Evolutionary conservation across 352 stramenopile genomes (phyloP).

Genomic region (Globisporangium recalcitrans): DNA sequence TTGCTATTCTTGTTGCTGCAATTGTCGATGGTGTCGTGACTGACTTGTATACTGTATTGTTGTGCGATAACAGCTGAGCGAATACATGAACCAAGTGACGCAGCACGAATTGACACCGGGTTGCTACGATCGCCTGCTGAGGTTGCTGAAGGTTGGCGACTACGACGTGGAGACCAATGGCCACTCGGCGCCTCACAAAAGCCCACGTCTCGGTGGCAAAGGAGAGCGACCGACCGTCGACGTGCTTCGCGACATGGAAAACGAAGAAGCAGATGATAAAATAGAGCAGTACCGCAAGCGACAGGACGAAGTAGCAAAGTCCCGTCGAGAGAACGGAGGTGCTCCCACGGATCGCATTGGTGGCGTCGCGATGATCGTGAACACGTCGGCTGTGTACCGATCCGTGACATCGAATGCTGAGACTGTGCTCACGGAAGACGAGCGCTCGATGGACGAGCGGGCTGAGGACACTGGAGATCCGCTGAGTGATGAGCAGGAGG

Average conservation of each 20-base stretch:
- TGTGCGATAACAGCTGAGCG: slow-evolving; percentile 38
- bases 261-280: slow-evolving; percentile 11
- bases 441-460: slow-evolving; percentile 16
- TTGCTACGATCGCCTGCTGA: slow-evolving; percentile 43
- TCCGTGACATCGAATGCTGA: slow-evolving; percentile 25
- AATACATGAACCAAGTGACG: slow-evolving; percentile 63
- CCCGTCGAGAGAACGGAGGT: background rate
- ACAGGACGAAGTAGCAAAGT: slow-evolving; percentile 9
- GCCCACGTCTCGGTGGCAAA: slow-evolving; percentile 3
- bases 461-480: background rate
- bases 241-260: slow-evolving; percentile 15
- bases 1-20: background rate
- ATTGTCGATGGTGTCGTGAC: background rate
- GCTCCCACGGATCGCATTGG: slow-evolving; percentile 11
- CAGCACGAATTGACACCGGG: slow-evolving; percentile 31
- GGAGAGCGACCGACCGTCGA: slow-evolving; percentile 20
- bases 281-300: slow-evolving; percentile 1
- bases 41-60: background rate
- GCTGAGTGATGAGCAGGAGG: background rate
- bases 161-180: slow-evolving; percentile 31
- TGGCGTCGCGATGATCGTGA: slow-evolving; percentile 17
- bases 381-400: slow-evolving; percentile 14
- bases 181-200: slow-evolving; percentile 9
- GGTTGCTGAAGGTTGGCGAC: slow-evolving; percentile 54
- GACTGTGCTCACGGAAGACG: slow-evolving; percentile 25